Base-by-base conservation (phyloP, 768 basidiomycete genomes). In the Tricholoma flavovirens region DNA sequence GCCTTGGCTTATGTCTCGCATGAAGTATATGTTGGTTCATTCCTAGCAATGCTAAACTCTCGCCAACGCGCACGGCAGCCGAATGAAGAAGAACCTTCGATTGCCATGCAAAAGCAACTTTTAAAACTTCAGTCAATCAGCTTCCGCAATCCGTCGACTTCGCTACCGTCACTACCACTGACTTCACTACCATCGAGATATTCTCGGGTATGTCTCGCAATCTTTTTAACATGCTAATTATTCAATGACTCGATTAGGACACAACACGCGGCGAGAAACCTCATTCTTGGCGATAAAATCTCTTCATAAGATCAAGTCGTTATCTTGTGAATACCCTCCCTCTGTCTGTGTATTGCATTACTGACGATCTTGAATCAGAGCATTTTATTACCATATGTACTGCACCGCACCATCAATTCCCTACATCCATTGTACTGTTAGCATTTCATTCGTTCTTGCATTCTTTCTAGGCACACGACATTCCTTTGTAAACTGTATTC, bases 21-120 rank as follows among this genome's bases (percentile, higher is more conserved):
- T 46, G 1, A 55, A 81, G 79, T 81, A 7, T 80, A 80, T 53
- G 71, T 76, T 32, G 74, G 72, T n/a, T 80, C 78, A 0, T 81
- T 75, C 62, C 60, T 77, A 12, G 69, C 74, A 2, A 73, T 77
- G 73, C 68, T 79, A 29, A 78, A 79, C 56, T 70, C 77, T n/a
- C 71, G 77, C 0, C 67, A 73, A 60, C 64, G 69, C 1, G 60
- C 56, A 2, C 54, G 53, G 53, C 11, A 32, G 57, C 24, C 45
- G 46, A 30, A 33, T 21, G 63, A 62, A n/a, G 5, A 30, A 24
- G 63, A 64, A 40, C 46, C 35, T 21, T 64, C 60, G 21, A 43
- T 29, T 29, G 60, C 50, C 2, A 58, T 55, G 19, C 59, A 52
- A 11, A 21, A 56, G 15, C 59, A 50, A 15, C 49, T 61, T 17